Base-by-base conservation (phyloP, 441 rosid genomes). In the Theobroma grandiflorum region DNA sequence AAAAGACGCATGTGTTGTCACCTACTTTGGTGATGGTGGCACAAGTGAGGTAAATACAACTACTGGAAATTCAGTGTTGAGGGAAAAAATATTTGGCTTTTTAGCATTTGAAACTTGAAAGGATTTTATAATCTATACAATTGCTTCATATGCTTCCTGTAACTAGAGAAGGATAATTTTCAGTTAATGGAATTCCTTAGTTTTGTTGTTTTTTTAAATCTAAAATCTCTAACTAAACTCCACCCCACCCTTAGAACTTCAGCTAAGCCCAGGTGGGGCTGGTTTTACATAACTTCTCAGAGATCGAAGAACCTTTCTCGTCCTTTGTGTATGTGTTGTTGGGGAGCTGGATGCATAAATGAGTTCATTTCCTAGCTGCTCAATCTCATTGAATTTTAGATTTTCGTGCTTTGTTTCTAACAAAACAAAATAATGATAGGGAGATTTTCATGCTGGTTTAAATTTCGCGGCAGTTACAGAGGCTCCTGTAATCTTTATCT, bases 381-480 rank as follows among this genome's bases (percentile, higher is more conserved):
- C 38, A 15, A 2, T 35, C 45, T 45, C 20, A 18, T 58, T 45
- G 42, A 53, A 35, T 80, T 62, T 76, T 10, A n/a, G 12, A 40
- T 75, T 74, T 12, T 8, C 18, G 74, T 42, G 37, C 22, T 65
- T 72, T 38, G 43, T 49, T 70, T 79, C 84, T 86, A 45, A 86
- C 64, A 10, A 8, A 18, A 37, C 31, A 49, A 84, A 81, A 72
- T 65, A 75, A 61, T 85, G 68, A 35, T 82, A 96, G 99, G 99
- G 98, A 84, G 99, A 96, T 83, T 96, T 92, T 85, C 99, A 96
- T 78, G 99, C 90, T 61, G 97, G 94, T 76, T 74, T 94, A 78
- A 96, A 96, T 78, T 94, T 96, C 77, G 98, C 97, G 18, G 99
- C 99, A 0, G 98, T 96, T 42, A 82, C 83, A 85, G 98, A 94